Evolutionary conservation across 2,329 filamentous ascomycete genomes (phyloP), one percentile per base, ranked within the genome.

Genomic region (Paracamarosporium sp.): DNA sequence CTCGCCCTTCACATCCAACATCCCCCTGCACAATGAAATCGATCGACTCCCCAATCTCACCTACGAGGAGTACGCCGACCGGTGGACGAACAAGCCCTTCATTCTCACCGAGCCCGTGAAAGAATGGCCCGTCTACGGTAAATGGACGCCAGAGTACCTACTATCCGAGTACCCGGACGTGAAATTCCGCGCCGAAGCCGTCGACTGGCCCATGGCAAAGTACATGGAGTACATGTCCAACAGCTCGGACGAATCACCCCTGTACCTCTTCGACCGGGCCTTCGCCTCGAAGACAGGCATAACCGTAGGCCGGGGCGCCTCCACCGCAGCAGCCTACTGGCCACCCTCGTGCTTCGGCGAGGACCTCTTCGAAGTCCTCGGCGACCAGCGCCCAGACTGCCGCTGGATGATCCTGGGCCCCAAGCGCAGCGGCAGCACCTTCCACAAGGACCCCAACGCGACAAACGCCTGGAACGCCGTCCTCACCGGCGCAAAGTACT

Each of bases 401-500:
- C 88, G 93, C 59, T 98, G 94, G 95, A 83, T 98, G 60, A 97
- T 98, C 69, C 85, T 97, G 63, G 93, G 94, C 0, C 93, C 94
- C 0, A 87, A 89, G 61, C 84, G 93, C 56, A 96, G 92, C 70
- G 94, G 94, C 28, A 96, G 91, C 64, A 97, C 93, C 4, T 98
- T 97, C 73, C 94, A 98, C 81, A 97, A 97, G 74, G 87, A 89
- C 66, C 87, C 86, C 2, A 88, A 89, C 70, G 86, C 85, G 1
- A 88, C 88, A 78, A 90, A 88, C 67, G 94, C 95, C 0, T 98
- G 94, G 95, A 98, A 98, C 73, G 94, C 93, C 0, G 92, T 97
- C 13, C 82, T 98, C 27, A 87, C 90, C 57, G 95, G 94, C 5
- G 87, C 89, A 31, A 98, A 98, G 73, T 98, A 98, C 81, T 98